Evolutionary conservation across 441 rosid species (phyloP).

Genomic region (Pelargonium cotyledonis): DNA sequence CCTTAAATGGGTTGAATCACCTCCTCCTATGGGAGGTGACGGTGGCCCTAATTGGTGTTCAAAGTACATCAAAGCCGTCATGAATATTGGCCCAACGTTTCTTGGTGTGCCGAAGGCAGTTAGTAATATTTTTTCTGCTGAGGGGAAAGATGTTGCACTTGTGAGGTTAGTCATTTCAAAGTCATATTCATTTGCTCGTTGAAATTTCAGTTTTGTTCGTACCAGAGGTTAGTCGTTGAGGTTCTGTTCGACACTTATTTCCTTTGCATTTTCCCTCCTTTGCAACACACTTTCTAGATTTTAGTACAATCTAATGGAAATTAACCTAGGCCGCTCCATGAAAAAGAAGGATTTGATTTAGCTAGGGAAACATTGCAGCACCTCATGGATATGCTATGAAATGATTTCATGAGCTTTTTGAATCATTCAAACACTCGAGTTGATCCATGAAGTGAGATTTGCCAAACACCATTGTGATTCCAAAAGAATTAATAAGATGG

Average conservation of each 20-base stretch:
- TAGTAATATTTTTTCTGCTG: slow-evolving; percentile 82
- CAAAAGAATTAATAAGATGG: too few relatives aligned
- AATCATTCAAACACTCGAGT: neutral
- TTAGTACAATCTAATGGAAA: neutral
- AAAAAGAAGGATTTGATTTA: too few relatives aligned
- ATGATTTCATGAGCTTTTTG: too few relatives aligned
- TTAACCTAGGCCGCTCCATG: neutral
- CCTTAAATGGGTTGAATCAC: slow-evolving; percentile 99
- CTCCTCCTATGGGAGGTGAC: slow-evolving; percentile 94
- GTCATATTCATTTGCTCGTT: neutral
- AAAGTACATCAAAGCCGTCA: slow-evolving; percentile 80
- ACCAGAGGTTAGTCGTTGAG: too few relatives aligned
- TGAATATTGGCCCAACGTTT: slow-evolving; percentile 91
- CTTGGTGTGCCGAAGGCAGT: slow-evolving; percentile 93
- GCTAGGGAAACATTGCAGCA: too few relatives aligned
- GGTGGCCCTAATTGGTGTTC: slow-evolving; percentile 91
- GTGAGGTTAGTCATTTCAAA: slow-evolving; percentile 48
- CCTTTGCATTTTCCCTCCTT: neutral
- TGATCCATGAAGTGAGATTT: neutral
- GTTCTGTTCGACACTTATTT: too few relatives aligned
- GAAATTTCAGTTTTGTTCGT: neutral
- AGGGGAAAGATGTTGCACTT: slow-evolving; percentile 88
- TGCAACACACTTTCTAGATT: neutral
- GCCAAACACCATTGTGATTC: neutral
- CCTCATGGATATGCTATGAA: too few relatives aligned